Evolutionary conservation across 352 stramenopile genomes (phyloP).

Genomic region (Phytopythium litorale): DNA sequence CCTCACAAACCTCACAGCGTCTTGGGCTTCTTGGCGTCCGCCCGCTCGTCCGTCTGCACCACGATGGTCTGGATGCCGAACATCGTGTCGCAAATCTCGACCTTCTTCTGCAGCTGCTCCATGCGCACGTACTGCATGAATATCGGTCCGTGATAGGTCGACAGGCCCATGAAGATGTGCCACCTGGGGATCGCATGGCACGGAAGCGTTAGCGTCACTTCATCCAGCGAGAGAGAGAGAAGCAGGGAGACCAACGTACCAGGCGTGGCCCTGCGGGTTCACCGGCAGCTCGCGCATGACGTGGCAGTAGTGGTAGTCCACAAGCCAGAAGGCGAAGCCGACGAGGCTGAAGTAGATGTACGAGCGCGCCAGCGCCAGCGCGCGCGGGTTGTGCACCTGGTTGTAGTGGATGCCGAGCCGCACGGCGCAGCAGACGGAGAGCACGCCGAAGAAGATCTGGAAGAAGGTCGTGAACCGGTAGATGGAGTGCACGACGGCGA

Average conservation of each 20-base stretch:
- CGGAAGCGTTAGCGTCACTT: neutral
- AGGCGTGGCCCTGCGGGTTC: slow-evolving; percentile 79
- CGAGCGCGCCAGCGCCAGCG: slow-evolving; percentile 49
- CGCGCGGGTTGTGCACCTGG: slow-evolving; percentile 47
- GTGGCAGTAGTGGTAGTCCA: slow-evolving; percentile 83
- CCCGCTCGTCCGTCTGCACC: slow-evolving; percentile 24
- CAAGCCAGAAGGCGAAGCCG: slow-evolving; percentile 64
- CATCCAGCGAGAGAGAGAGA: neutral
- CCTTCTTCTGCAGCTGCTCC: slow-evolving; percentile 68
- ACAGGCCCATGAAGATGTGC: slow-evolving; percentile 82
- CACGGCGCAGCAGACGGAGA: slow-evolving; percentile 45
- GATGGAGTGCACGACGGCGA: slow-evolving; percentile 67
- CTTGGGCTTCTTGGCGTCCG: slow-evolving; percentile 26
- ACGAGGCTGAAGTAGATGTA: slow-evolving; percentile 62
- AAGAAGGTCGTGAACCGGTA: slow-evolving; percentile 79
- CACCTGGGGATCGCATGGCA: slow-evolving; percentile 30
- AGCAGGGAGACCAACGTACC: slow-evolving; percentile 25
- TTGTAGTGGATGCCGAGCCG: slow-evolving; percentile 62
- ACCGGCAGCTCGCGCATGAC: slow-evolving; percentile 46
- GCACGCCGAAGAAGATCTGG: slow-evolving; percentile 66
- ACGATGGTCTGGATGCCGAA: slow-evolving; percentile 70
- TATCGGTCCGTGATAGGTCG: slow-evolving; percentile 70
- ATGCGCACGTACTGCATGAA: slow-evolving; percentile 88
- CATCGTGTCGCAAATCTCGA: slow-evolving; percentile 39
- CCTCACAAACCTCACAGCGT: slow-evolving; percentile 18